These are phyloP conservation scores for Plasmodium ovale DNA, from an alignment of 169 alveolate genomes.

Conservation along the genomic window DNA sequence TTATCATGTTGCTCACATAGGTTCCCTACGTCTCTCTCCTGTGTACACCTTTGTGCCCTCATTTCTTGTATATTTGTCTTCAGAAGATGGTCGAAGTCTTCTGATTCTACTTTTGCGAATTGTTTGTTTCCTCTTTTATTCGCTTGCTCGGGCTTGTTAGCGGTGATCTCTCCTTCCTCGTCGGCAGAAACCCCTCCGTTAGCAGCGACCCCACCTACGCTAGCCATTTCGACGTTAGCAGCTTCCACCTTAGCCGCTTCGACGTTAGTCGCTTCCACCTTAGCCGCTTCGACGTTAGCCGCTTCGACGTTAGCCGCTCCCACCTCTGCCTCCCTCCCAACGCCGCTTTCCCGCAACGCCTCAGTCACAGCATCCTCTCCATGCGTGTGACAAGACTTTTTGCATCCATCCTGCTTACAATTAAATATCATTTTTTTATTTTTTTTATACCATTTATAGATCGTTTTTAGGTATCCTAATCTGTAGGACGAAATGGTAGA, in stretches of 20 bases:
- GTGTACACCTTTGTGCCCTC: neutral
- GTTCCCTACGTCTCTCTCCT: neutral
- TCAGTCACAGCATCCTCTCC: neutral
- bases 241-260: neutral
- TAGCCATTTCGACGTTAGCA: neutral
- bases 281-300: neutral
- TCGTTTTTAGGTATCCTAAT: slow-evolving; percentile 25
- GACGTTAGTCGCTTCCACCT: neutral
- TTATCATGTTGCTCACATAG: neutral
- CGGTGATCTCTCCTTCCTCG: neutral
- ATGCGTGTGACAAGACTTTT: neutral
- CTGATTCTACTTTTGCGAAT: neutral
- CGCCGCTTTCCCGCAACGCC: too few relatives aligned
- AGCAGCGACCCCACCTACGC: neutral
- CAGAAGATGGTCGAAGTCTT: slow-evolving; percentile 18
- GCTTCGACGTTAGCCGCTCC: neutral
- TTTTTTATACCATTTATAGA: slow-evolving; percentile 43
- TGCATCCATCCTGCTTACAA: neutral
- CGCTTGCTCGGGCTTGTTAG: neutral
- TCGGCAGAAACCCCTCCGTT: neutral
- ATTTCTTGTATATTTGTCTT: slow-evolving; percentile 13
- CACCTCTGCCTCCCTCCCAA: neutral
- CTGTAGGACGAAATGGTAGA: slow-evolving; percentile 59
- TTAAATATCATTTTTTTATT: slow-evolving; percentile 36
- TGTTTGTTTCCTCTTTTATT: neutral